phyloP scores from a whole-genome alignment of 2,329 filamentous ascomycete species.

The Botrytis fabae region DNA sequence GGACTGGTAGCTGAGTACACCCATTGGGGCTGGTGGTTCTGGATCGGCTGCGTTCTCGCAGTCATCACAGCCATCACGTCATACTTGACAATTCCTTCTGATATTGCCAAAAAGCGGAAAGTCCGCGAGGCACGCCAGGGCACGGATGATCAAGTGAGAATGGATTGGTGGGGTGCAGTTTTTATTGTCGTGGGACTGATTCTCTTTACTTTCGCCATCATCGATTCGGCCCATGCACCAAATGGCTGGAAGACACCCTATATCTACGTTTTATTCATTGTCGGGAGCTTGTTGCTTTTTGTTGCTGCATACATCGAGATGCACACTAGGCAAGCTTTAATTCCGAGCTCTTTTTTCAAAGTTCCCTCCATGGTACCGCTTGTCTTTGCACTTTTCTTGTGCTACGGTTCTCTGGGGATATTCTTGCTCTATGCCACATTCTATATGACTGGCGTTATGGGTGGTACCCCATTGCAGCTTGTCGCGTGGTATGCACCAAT shows the following conservation, averaged over 20 bases:
- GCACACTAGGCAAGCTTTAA: constrained; percentile 64
- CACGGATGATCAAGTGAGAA: constrained; percentile 46
- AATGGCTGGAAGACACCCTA: constrained; percentile 73
- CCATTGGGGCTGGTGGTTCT: constrained; percentile 68
- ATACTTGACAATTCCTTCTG: constrained; percentile 52
- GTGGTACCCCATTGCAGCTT: constrained; percentile 53
- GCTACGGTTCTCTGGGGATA: constrained; percentile 68
- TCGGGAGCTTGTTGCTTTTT: constrained; percentile 61
- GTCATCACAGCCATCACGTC: constrained; percentile 49
- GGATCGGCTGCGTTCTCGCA: constrained; percentile 57
- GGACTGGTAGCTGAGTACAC: constrained; percentile 60
- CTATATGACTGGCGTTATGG: constrained; percentile 59
- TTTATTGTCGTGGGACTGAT: constrained; percentile 66
- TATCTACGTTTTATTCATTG: constrained; percentile 62
- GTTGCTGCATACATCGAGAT: constrained; percentile 69
- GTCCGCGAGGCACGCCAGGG: constrained; percentile 16
- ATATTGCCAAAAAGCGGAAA: constrained; percentile 43
- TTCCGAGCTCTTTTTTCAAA: constrained; percentile 69
- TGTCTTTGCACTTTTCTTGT: constrained; percentile 59
- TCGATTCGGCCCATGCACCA: constrained; percentile 68
- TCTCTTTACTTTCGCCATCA: constrained; percentile 73
- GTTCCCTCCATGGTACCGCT: constrained; percentile 69
- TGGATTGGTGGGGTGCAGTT: constrained; percentile 68
- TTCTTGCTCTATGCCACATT: constrained; percentile 70
- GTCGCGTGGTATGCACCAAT: constrained; percentile 66